phyloP scores from a whole-genome alignment of 148 eudicot species.

The Amaranthus palmeri region DNA sequence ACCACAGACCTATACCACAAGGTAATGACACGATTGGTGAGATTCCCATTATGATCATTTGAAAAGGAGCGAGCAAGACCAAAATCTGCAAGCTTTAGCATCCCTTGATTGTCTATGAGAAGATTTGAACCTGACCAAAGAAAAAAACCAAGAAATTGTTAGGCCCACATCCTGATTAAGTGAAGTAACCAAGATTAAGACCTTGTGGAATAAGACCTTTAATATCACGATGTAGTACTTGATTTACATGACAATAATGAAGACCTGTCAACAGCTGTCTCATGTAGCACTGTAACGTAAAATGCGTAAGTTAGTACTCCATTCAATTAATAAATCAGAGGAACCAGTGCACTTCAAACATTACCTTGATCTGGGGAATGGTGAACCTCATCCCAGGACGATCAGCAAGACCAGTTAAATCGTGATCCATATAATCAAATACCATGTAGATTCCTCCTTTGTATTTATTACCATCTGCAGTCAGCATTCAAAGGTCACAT shows the following conservation, averaged over 20 bases:
- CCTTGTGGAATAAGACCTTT: constrained; percentile 46
- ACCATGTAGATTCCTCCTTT: constrained; percentile 90
- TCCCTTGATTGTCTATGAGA: constrained; percentile 85
- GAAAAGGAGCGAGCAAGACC: constrained; percentile 90
- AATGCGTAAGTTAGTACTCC: not conserved
- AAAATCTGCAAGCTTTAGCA: constrained; percentile 90
- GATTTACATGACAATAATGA: constrained; percentile 90
- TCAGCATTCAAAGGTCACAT: constrained; percentile 3
- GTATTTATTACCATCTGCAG: constrained; percentile 55
- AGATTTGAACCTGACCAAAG: constrained; percentile 67
- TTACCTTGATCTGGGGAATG: constrained; percentile 33
- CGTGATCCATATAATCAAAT: constrained; percentile 97
- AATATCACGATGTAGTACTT: constrained; percentile 89
- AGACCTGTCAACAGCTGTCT: constrained; percentile 89
- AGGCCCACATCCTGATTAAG: not conserved
- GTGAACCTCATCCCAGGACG: constrained; percentile 72
- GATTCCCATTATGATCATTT: constrained; percentile 73
- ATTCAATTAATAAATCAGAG: too few relatives aligned
- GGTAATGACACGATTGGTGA: constrained; percentile 89
- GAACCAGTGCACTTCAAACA: not conserved
- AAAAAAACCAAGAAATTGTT: not conserved
- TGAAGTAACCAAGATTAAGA: constrained; percentile 1
- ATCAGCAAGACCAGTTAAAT: constrained; percentile 66
- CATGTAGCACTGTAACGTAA: constrained; percentile 64
- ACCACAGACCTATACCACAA: constrained; percentile 75